These are phyloP conservation scores for Colletotrichum euphorbiae DNA, from an alignment of 2,329 filamentous ascomycete genomes.

Conservation along the genomic window DNA sequence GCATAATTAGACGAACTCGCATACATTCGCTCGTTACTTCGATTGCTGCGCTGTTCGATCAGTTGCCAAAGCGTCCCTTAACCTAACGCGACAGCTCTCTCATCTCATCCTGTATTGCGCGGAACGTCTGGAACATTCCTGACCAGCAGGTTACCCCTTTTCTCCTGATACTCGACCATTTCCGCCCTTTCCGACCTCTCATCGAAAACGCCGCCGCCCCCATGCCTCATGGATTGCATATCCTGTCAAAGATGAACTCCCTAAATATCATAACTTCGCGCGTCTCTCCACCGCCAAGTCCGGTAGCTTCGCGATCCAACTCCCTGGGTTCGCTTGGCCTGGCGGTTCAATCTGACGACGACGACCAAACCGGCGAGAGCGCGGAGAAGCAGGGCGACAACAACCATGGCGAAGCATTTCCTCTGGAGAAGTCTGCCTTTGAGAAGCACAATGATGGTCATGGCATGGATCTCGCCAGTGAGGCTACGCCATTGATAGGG, in stretches of 20 bases:
- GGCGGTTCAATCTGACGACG: conserved; percentile 57
- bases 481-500: conserved; percentile 76
- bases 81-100: conserved; percentile 20
- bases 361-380: conserved; percentile 48
- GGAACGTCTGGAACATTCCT: conserved; percentile 41
- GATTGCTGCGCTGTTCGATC: conserved; percentile 11
- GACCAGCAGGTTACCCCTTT: conserved; percentile 31
- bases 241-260: conserved; percentile 86
- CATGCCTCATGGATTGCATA: conserved; percentile 65
- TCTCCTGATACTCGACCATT: conserved; percentile 11
- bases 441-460: conserved; percentile 26
- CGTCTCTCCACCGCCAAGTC: conserved; percentile 73
- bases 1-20: conserved; percentile 11
- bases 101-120: conserved; percentile 30
- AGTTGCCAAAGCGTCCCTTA: conserved; percentile 15
- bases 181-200: background rate
- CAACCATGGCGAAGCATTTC: conserved; percentile 49
- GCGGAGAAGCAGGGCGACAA: conserved; percentile 42
- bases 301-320: conserved; percentile 69
- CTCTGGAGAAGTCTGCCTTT: conserved; percentile 33
- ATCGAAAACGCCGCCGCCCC: conserved; percentile 19
- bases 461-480: conserved; percentile 54
- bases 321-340: conserved; percentile 67
- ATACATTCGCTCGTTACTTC: conserved; percentile 27
- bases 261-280: conserved; percentile 92